Percentiles rank a stretch among this genome's conserved stretches.
Evolutionary conservation across 2,329 filamentous ascomycete species (phyloP).

Genomic region (Colletotrichum sp.): DNA sequence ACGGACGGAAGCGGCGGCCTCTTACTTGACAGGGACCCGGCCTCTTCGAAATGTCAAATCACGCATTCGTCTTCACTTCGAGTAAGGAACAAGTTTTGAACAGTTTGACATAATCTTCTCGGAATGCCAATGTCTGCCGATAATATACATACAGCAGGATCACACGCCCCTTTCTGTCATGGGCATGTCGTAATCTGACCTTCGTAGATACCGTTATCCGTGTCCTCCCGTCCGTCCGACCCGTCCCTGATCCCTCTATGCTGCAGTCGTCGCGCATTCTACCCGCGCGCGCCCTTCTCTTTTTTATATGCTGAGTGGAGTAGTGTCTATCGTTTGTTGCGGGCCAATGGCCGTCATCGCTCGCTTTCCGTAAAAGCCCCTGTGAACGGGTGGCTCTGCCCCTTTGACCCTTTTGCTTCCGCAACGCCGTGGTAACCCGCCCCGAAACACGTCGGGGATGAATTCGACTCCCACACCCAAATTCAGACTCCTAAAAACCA

Average conservation of each 20-base stretch:
- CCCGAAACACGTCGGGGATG: not conserved
- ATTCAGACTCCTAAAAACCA: not conserved
- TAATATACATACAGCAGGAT: constrained; percentile 24
- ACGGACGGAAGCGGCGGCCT: not conserved
- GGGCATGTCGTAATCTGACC: constrained; percentile 16
- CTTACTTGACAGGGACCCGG: not conserved
- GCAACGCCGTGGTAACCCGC: constrained; percentile 7
- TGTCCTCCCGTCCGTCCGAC: not conserved
- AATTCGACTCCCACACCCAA: not conserved
- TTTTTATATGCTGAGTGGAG: constrained; percentile 24
- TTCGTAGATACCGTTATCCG: constrained; percentile 1
- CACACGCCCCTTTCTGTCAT: constrained; percentile 2
- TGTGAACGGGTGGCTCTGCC: not conserved
- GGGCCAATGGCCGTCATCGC: constrained; percentile 19
- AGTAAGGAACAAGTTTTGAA: not conserved
- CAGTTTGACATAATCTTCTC: not conserved
- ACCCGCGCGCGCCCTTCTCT: constrained; percentile 13
- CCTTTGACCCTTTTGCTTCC: constrained; percentile 18
- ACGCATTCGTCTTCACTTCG: not conserved
- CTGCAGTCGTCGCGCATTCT: constrained; percentile 5
- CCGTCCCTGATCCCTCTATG: constrained; percentile 22
- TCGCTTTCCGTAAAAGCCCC: constrained; percentile 14
- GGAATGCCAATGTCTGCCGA: constrained; percentile 6
- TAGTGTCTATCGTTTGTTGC: constrained; percentile 16
- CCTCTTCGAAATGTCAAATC: not conserved